Conservation (phyloP, 2,329 filamentous ascomycete species). For the Clarireedia monteithiana region DNA sequence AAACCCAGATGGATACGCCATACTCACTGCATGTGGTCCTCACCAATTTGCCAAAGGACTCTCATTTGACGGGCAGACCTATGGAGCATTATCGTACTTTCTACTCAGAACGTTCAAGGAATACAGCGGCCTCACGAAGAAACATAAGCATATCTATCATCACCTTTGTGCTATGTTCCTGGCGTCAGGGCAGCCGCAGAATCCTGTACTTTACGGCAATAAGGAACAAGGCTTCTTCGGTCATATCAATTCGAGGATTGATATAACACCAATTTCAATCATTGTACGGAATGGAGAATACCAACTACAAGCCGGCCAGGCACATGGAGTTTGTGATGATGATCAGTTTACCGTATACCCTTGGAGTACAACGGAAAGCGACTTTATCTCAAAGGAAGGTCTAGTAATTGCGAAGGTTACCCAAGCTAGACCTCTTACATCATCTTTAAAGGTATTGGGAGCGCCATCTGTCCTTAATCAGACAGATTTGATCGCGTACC, state of each 20-base stretch:
- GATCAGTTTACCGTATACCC: not conserved
- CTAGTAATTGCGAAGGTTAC: not conserved
- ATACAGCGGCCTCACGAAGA: not conserved
- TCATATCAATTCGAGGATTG: not conserved
- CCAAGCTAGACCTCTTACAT: not conserved
- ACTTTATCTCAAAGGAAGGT: no score
- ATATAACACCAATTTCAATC: no score
- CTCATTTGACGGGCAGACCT: not conserved
- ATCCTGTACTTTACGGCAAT: not conserved
- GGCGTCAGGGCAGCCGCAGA: not conserved
- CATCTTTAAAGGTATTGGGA: not conserved
- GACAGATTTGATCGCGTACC: not conserved
- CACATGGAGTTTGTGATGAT: not conserved
- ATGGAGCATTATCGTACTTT: not conserved
- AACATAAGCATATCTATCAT: not conserved
- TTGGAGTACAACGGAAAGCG: not conserved
- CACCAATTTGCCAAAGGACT: not conserved
- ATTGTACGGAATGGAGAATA: not conserved
- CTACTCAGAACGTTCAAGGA: not conserved
- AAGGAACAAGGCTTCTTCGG: not conserved
- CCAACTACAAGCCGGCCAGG: not conserved
- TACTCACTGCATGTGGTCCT: slow-evolving; percentile 4
- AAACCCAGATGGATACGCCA: not conserved
- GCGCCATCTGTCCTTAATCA: not conserved
- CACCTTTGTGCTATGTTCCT: not conserved